Evolutionary conservation across 208 protist species (phyloP).

Genomic region (Trypanosoma brucei): DNA sequence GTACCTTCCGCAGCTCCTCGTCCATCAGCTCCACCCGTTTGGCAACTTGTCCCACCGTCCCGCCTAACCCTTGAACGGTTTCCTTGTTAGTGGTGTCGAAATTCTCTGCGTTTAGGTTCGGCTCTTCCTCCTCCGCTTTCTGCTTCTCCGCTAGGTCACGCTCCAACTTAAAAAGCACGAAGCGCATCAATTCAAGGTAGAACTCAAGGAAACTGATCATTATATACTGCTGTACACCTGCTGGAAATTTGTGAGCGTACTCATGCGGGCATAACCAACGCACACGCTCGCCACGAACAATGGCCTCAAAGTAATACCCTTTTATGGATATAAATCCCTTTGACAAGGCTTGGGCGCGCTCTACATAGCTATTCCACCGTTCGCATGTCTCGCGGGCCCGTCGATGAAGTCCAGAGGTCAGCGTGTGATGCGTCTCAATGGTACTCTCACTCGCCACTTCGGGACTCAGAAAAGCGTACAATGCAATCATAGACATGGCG

Average conservation of each 20-base stretch:
- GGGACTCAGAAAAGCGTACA: slow-evolving; percentile 91
- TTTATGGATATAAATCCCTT: slow-evolving; percentile 98
- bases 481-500: slow-evolving; percentile 93
- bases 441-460: slow-evolving; percentile 71
- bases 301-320: slow-evolving; percentile 98
- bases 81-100: slow-evolving; percentile 28
- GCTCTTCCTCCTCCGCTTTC: slow-evolving; percentile 55
- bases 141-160: slow-evolving; percentile 67
- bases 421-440: slow-evolving; percentile 68
- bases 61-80: slow-evolving; percentile 24
- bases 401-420: slow-evolving; percentile 78
- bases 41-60: slow-evolving; percentile 27
- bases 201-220: slow-evolving; percentile 97
- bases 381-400: slow-evolving; percentile 54
- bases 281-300: slow-evolving; percentile 91
- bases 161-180: slow-evolving; percentile 97
- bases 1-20: slow-evolving; percentile 59
- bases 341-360: slow-evolving; percentile 66
- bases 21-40: slow-evolving; percentile 43
- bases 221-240: slow-evolving; percentile 94
- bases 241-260: slow-evolving; percentile 93
- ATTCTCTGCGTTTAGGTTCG: slow-evolving; percentile 46
- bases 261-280: slow-evolving; percentile 98
- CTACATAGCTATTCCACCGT: slow-evolving; percentile 89
- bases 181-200: slow-evolving; percentile 94